phyloP scores from a whole-genome alignment of 2,329 filamentous ascomycete genomes.

The Fusarium pseudograminearum region DNA sequence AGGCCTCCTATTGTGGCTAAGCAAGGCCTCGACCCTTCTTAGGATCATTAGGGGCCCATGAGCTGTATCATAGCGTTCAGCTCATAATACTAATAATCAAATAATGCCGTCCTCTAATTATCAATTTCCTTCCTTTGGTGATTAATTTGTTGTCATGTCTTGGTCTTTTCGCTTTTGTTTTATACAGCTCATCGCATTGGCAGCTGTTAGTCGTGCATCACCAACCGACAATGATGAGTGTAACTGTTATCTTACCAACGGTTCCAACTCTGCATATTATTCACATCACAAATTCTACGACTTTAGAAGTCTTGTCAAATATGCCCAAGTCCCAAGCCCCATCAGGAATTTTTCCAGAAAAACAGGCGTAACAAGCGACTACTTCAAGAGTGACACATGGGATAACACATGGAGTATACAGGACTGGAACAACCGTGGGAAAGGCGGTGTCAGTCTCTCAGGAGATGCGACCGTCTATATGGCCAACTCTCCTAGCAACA shows the following conservation, averaged over 20 bases:
- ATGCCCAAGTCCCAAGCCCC: conserved; percentile 53
- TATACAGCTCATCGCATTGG: conserved; percentile 21
- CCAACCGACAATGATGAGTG: conserved; percentile 52
- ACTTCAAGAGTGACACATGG: conserved; percentile 55
- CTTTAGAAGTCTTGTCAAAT: conserved; percentile 58
- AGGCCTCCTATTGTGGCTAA: conserved; percentile 40
- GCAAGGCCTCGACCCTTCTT: conserved; percentile 31
- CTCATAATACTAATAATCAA: conserved; percentile 1
- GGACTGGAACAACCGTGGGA: conserved; percentile 57
- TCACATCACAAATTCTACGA: conserved; percentile 63
- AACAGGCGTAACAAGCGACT: conserved; percentile 53
- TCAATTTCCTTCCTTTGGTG: not conserved
- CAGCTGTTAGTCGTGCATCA: conserved; percentile 1
- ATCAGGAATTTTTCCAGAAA: conserved; percentile 48
- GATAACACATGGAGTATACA: conserved; percentile 55
- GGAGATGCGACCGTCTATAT: conserved; percentile 51
- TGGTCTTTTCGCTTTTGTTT: conserved; percentile 7
- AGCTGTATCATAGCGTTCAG: conserved; percentile 1
- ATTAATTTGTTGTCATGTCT: conserved; percentile 15
- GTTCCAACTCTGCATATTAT: conserved; percentile 58
- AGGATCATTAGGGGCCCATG: conserved; percentile 7
- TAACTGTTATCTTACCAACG: conserved; percentile 63
- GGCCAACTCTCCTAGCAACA: conserved; percentile 58
- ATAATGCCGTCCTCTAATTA: not conserved
- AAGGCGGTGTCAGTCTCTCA: conserved; percentile 45